phyloP scores from a whole-genome alignment of 306 rosid genomes.

The Abrus pulchellus region DNA sequence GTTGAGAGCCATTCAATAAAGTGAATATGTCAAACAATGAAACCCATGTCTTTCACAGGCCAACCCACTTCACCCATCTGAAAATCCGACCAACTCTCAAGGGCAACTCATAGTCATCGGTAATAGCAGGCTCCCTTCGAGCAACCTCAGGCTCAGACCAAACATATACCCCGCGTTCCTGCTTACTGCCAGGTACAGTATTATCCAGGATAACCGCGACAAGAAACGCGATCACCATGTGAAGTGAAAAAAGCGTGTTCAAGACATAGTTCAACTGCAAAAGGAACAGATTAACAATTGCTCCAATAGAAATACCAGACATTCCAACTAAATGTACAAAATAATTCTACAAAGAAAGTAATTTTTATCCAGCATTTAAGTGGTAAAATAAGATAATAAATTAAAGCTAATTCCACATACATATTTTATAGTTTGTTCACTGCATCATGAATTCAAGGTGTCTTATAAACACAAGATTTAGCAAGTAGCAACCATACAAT shows the following conservation, averaged over 20 bases:
- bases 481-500: conserved; percentile 4
- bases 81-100: conserved; percentile 84
- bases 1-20: conserved; percentile 34
- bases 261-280: conserved; percentile 84
- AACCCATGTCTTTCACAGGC: conserved; percentile 53
- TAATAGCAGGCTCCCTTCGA: conserved; percentile 81
- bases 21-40: conserved; percentile 27
- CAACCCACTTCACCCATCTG: conserved; percentile 99
- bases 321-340: conserved; percentile 18
- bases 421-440: conserved; percentile 24
- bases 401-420: neutral
- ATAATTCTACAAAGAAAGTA: conserved; percentile 5
- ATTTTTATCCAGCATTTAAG: conserved; percentile 32
- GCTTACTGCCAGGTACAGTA: conserved; percentile 94
- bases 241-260: conserved; percentile 84
- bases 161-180: conserved; percentile 95
- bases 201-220: conserved; percentile 90
- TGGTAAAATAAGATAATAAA: conserved; percentile 1
- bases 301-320: conserved; percentile 18
- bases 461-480: neutral
- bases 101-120: conserved; percentile 86
- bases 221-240: conserved; percentile 94
- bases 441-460: conserved; percentile 18
- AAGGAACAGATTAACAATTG: conserved; percentile 34
- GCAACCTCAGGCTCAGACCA: conserved; percentile 91